These are phyloP conservation scores for Apophysomyces elegans DNA, from an alignment of 371 early-diverging fungal species.

Conservation along the genomic window DNA sequence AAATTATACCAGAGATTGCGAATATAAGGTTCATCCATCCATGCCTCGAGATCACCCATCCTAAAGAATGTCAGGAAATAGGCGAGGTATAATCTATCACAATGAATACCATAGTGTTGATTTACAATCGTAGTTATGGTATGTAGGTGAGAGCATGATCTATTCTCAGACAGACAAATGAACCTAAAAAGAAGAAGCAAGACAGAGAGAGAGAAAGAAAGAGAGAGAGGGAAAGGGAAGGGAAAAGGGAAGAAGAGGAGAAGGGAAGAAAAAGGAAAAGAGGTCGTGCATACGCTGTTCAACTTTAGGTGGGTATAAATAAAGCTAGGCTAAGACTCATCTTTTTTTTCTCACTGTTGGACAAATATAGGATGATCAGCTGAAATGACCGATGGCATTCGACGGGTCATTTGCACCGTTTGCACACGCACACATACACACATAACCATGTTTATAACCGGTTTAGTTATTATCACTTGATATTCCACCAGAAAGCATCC, in stretches of 20 bases:
- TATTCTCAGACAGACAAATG: neutral
- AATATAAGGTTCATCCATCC: conserved; percentile 82
- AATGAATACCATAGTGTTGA: neutral
- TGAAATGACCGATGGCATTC: conserved; percentile 5
- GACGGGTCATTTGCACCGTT: neutral
- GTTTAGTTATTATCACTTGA: too few relatives aligned
- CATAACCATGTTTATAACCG: too few relatives aligned
- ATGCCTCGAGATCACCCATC: conserved; percentile 81
- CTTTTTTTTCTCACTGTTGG: conserved; percentile 10
- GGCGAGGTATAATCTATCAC: neutral
- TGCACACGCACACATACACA: too few relatives aligned
- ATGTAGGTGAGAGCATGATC: neutral
- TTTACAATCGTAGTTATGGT: neutral
- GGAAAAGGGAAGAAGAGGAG: conserved; percentile 13
- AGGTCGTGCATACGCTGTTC: conserved; percentile 5
- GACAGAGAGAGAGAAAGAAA: neutral
- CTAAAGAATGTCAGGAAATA: conserved; percentile 21
- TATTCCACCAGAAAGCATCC: too few relatives aligned
- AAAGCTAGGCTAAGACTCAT: conserved; percentile 9
- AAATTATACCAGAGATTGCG: conserved; percentile 65
- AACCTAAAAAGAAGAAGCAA: neutral
- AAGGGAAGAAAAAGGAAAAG: conserved; percentile 7
- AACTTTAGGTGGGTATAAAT: neutral
- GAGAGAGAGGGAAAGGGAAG: neutral
- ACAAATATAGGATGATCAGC: conserved; percentile 4